Evolutionary conservation across 2,329 filamentous ascomycete species (phyloP), one percentile per base, ranked within the genome.

Genomic region (Curvularia lunata): DNA sequence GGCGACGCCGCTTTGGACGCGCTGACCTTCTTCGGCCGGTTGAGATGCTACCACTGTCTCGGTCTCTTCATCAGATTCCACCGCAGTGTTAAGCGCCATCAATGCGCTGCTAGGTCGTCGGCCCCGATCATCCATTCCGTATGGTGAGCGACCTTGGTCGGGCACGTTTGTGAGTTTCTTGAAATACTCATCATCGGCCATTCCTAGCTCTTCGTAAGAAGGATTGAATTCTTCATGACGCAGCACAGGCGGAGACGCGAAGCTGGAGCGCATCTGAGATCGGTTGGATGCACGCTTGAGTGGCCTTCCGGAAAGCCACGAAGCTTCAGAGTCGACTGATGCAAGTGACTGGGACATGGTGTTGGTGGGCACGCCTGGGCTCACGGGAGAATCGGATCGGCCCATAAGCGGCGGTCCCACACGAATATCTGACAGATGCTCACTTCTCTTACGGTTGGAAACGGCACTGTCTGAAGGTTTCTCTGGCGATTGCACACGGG

Each of bases 301-400:
- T 61, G 84, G 82, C 55, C 88, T 88, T 16, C 94, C 92, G 3
- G 92, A 95, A 43, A 99, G 87, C 95, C 95, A 99, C 0, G 93
- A 97, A 4, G 86, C 95, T 79, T 99, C 95, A 0, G 93, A 97
- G 72, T 97, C 95, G 58, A 98, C 91, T 0, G 93, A 97, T 1
- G 92, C 95, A 18, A 98, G 83, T 0, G 94, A 98, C 75, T 93
- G 89, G 28, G 92, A 91, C 72, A 92, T 77, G 32, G 73, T 58
- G 12, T 71, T 73, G 19, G 71, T 66, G 12, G 67, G 70, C 34
- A 68, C 62, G n/a, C 63, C 68, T 7, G 75, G 70, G 43, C 71
- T 76, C 48, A 77, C 71, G 0, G 80, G 78, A 9, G 80, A 81
- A 47, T 82, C 80, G 28, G 75, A 79, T 43, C 79, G 76, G 49